Base-by-base conservation (phyloP, 345 rosid species). In the Pugionium cornutum region DNA sequence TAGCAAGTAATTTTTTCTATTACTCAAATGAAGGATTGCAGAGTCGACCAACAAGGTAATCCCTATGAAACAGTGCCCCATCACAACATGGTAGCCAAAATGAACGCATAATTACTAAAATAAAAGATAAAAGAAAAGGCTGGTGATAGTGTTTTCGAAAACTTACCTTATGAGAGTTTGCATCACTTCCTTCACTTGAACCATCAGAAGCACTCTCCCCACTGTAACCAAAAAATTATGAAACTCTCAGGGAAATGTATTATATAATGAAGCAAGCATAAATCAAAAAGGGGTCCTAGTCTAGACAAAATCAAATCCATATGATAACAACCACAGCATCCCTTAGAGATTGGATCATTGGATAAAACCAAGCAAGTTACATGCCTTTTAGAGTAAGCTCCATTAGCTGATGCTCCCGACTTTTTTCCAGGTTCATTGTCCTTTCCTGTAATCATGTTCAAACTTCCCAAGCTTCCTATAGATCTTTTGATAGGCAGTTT, bases 151-250 rank as follows among this genome's bases (percentile, higher is more conserved):
- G 18, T 36, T 51, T 53, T 59, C 6, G 0, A 6, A 62, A 25
- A 75, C 96, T 85, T 79, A 94, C 99, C 59, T 80, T 86, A 67
- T 88, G 96, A 63, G 97, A 90, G 78, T 86, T 83, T 37, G 82
- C 96, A 72, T 94, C 99, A 66, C 99, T 90, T 77, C 97, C 97
- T 83, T 88, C 97, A 79, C 97, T 94, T 53, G 96, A 79, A 72
- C 95, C 97, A 76, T 88, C 99, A 76, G 96, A 88, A 62, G 67
- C 95, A 78, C 89, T 94, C 69, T 94, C 99, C 26, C 82, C 92
- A 76, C 99, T 90, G 68, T 74, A 77, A 36, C 57, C 31, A 45
- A 73, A 39, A 33, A 53, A 48, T 26, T 58, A 34, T 28, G 52
- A 56, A 48, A 75, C 44, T 9, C 66, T 73, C 75, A 84, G 80